Percentiles rank a stretch among this genome's conserved stretches.
Conservation (phyloP, 2,329 filamentous ascomycete species). For the Penicillium sp. region DNA sequence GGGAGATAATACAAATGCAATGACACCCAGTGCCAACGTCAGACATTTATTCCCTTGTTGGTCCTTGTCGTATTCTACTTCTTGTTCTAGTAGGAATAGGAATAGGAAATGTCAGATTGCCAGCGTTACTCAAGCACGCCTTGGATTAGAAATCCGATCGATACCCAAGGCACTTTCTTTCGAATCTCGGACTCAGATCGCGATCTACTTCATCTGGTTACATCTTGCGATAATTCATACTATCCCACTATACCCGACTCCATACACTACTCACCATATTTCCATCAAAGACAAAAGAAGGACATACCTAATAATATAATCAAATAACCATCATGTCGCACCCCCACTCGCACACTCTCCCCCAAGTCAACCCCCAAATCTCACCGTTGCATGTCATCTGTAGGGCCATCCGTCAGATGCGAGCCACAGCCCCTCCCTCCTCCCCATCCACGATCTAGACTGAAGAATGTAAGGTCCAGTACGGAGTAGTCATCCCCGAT, state of each 20-base stretch:
- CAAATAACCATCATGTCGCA: background rate
- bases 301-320: background rate
- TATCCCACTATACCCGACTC: background rate
- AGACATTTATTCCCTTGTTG: background rate
- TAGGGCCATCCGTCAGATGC: slow-evolving; percentile 16
- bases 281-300: no score
- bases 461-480: background rate
- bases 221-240: slow-evolving; percentile 1
- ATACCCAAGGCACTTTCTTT: background rate
- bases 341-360: background rate
- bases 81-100: background rate
- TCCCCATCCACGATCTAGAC: background rate
- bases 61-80: background rate
- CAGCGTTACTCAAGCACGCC: background rate
- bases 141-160: background rate
- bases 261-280: no score
- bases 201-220: background rate
- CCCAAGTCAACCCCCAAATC: slow-evolving; percentile 8
- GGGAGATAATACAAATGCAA: background rate
- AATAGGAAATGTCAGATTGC: background rate
- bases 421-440: background rate
- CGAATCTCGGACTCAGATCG: background rate
- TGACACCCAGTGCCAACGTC: slow-evolving; percentile 3
- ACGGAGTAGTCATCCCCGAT: background rate
- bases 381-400: slow-evolving; percentile 25